Evolutionary conservation across 2,329 filamentous ascomycete genomes (phyloP).

Genomic region (Fusarium sp.): DNA sequence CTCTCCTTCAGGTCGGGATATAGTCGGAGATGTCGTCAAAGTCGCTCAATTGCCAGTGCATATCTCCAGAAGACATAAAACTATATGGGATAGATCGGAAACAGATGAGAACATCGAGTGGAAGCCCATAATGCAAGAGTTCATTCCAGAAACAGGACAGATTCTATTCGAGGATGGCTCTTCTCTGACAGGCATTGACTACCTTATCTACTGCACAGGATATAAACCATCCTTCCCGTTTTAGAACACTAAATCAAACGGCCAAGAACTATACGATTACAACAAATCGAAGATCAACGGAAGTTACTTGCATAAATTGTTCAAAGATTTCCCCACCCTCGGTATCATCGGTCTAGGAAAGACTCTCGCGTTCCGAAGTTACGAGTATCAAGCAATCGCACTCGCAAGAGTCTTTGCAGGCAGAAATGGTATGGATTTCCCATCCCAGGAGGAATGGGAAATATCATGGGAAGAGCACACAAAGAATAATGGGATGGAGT

Average conservation of each 20-base stretch:
- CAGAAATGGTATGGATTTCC: not conserved
- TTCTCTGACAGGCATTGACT: not conserved
- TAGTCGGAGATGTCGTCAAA: not conserved
- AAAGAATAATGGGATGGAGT: not conserved
- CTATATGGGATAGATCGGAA: not conserved
- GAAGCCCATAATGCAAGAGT: not conserved
- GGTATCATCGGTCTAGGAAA: not conserved
- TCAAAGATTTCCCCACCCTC: not conserved
- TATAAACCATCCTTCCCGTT: not conserved
- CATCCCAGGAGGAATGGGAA: not conserved
- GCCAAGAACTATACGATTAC: not conserved
- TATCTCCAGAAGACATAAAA: not conserved
- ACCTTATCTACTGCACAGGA: not conserved
- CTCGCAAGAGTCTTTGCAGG: not conserved
- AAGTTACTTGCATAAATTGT: not conserved
- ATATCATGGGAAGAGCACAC: not conserved
- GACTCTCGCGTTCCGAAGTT: not conserved
- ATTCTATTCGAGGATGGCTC: not conserved
- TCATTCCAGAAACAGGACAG: not conserved
- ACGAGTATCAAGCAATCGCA: slow-evolving; percentile 5
- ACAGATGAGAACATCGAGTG: not conserved
- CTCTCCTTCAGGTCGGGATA: not conserved
- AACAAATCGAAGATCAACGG: not conserved
- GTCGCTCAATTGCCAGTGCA: not conserved
- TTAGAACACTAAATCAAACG: not conserved